Base-by-base conservation (phyloP, 805 yeast species). In the Suhomyces faveliae region DNA sequence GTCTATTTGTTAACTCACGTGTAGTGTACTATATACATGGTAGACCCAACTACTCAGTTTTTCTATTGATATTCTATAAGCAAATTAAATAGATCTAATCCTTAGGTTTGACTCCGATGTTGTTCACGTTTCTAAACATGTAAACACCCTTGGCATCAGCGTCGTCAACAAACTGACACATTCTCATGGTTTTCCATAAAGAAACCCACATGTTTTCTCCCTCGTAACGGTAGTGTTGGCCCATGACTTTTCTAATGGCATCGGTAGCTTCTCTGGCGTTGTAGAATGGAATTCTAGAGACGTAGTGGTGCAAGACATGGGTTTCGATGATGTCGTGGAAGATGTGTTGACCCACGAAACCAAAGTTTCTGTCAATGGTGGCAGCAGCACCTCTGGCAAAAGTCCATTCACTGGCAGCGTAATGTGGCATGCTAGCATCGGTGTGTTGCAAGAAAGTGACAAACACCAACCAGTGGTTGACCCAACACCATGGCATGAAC, bases 301-400 rank as follows among this genome's bases (percentile, higher is more conserved):
- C 83, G 67, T 79, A 89, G 71, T 88, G 96, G 71, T 88, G 96
- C 59, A 85, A 77, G 46, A 89, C 96, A 64, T 88, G 96, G 45
- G 96, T 89, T 72, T 88, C 96, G 62, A 88, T 87, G 62, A 88
- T 88, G 65, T 87, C 95, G 68, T 88, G 96, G 82, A 88, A 85
- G 60, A 86, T 73, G 76, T 80, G 79, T 63, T 79, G 74, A 49
- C 96, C 96, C 52, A 85, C 74, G 63, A 87, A 84, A 24, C 92
- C 91, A 63, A 87, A 85, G 62, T 87, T 83, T 62, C 96, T 77
- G 68, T 88, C 96, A 53, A 89, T 83, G 48, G 96, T 88, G 51
- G 92, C 87, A 47, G 94, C 91, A 24, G 96, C 96, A 56, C 96
- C 96, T 62, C 91, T 80, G 43, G 91, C 90, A 64, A 86, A 87